Evolutionary conservation across 2,329 filamentous ascomycete genomes (phyloP).

Genomic region (Nemania serpens): DNA sequence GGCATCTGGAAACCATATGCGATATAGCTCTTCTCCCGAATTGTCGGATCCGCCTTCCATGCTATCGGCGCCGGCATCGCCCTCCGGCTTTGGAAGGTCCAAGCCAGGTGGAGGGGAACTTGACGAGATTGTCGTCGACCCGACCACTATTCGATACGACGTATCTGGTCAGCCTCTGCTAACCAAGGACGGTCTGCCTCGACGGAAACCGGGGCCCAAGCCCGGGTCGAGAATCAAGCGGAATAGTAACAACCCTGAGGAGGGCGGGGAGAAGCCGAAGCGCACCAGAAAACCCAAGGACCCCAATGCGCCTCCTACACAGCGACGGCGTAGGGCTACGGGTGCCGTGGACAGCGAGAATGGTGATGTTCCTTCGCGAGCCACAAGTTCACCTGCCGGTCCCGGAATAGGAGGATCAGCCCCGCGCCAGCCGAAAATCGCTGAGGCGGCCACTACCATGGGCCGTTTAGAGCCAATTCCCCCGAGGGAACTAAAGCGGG

Average conservation of each 20-base stretch:
- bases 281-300: conserved; percentile 63
- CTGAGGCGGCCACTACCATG: conserved; percentile 42
- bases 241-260: conserved; percentile 46
- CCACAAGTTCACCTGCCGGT: conserved; percentile 33
- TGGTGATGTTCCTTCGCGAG: conserved; percentile 35
- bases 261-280: conserved; percentile 50
- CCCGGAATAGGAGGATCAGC: conserved; percentile 32
- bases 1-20: conserved; percentile 32
- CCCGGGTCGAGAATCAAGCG: conserved; percentile 60
- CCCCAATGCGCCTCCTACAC: conserved; percentile 59
- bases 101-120: conserved; percentile 36
- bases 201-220: conserved; percentile 69
- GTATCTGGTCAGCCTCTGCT: conserved; percentile 48
- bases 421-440: conserved; percentile 47
- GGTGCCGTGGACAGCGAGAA: conserved; percentile 43
- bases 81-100: conserved; percentile 32
- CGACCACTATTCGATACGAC: conserved; percentile 41
- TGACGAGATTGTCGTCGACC: conserved; percentile 42
- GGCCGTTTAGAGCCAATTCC: conserved; percentile 43
- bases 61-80: conserved; percentile 40
- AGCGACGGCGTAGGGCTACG: conserved; percentile 59
- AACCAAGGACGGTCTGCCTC: conserved; percentile 61
- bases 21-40: conserved; percentile 42
- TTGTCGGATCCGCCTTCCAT: conserved; percentile 42
- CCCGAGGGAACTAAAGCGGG: conserved; percentile 56